Evolutionary conservation across 352 stramenopile genomes (phyloP), one percentile per base, ranked within the genome.

Genomic region (Plasmopara halstedii): DNA sequence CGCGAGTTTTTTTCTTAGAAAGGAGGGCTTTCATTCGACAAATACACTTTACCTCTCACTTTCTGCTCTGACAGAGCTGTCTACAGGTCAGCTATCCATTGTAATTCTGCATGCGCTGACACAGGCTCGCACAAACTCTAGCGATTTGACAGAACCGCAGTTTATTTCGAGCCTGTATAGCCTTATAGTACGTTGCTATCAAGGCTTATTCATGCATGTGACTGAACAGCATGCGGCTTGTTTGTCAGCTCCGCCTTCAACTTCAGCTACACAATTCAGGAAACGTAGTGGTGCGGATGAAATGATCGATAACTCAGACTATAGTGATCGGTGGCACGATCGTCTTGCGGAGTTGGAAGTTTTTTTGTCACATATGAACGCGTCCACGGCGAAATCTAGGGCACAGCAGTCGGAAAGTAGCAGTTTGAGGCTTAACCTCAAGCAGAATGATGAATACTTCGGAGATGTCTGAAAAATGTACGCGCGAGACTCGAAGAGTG

Each of bases 131-230:
- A 55, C 70, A 0, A 23, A 64, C 3, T 54, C 36, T 1, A 62
- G 27, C 7, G 69, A 87, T 44, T 58, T 83, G 20, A 65, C 65
- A 1, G 62, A 77, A 14, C 70, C 73, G 9, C 22, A 48, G 8
- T 87, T 89, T 45, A 48, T 83, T 17, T 53, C 62, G 5, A 46
- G 56, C 4, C 33, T 89, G 38, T 82, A 83, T 27, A 46, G 50
- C 3, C 50, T 89, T 0, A 45, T 89, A 11, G 56, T 75, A 6
- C 65, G 62, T 6, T 85, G 72, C 48, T 89, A 85, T 19, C 67
- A 87, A 56, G 68, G 51, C 17, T n/a, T 84, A 3, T 85, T 75
- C 31, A 25, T 42, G 6, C 58, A 62, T 31, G 47, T 58, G 4
- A 45, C 62, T 26, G 41, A 57, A 6, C 37, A 56, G 19, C 38